phyloP scores from a whole-genome alignment of 306 rosid species.

The Herpetospermum pedunculosum region DNA sequence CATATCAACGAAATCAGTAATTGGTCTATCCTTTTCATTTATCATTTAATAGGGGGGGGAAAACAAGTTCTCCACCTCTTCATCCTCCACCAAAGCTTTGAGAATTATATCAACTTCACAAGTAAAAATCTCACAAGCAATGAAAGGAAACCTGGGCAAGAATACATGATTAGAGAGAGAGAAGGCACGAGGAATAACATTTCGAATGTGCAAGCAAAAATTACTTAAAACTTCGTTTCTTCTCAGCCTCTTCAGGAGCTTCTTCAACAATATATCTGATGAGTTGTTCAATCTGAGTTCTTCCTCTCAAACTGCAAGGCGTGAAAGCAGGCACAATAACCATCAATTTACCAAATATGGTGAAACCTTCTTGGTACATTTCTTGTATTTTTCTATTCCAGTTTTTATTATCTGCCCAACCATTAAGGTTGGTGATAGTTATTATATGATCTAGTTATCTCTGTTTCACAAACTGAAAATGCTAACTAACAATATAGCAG shows the following conservation, averaged over 20 bases:
- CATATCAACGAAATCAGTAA: conserved; percentile 23
- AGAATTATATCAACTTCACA: conserved; percentile 94
- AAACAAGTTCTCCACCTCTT: conserved; percentile 49
- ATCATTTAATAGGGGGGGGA: conserved; percentile 8
- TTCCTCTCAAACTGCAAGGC: conserved; percentile 68
- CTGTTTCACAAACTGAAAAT: not conserved
- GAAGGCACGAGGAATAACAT: conserved; percentile 6
- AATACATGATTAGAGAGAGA: conserved; percentile 14
- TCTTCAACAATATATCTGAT: conserved; percentile 77
- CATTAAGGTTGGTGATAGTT: not conserved
- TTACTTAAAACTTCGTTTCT: conserved; percentile 81
- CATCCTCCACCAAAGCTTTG: conserved; percentile 86
- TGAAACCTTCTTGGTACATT: not conserved
- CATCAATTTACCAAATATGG: not conserved
- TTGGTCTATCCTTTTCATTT: not conserved
- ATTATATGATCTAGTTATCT: not conserved
- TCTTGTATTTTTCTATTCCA: not conserved
- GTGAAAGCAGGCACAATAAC: conserved; percentile 11
- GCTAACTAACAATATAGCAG: not conserved
- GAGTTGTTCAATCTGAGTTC: conserved; percentile 71
- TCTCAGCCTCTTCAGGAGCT: conserved; percentile 85
- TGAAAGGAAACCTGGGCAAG: conserved; percentile 75
- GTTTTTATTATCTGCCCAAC: not conserved
- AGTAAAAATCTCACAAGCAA: conserved; percentile 94
- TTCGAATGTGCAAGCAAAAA: conserved; percentile 19